phyloP scores from a whole-genome alignment of 441 rosid species.

The Erodium moschatum region DNA sequence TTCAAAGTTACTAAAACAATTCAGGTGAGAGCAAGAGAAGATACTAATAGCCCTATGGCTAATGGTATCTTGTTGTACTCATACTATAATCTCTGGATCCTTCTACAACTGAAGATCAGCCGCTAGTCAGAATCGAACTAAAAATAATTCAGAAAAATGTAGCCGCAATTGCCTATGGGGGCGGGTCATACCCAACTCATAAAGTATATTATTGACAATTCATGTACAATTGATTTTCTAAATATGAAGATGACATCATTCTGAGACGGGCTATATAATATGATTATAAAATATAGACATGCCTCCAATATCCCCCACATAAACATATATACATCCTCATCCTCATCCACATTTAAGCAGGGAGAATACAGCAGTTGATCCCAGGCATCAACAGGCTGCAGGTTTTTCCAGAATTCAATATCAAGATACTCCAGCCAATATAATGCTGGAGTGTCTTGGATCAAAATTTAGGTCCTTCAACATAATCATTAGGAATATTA shows the following conservation, averaged over 20 bases:
- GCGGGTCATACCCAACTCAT: neutral
- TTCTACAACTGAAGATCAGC: neutral
- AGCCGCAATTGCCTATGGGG: no score
- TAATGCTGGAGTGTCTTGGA: conserved; percentile 1
- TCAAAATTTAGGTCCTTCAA: neutral
- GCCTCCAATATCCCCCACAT: neutral
- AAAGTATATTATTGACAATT: neutral
- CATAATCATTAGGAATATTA: neutral
- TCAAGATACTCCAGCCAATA: neutral
- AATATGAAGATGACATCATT: neutral
- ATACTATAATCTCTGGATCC: neutral
- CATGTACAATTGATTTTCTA: neutral
- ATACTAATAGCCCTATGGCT: neutral
- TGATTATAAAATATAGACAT: neutral
- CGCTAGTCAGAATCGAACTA: neutral
- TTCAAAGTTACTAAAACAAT: conserved; percentile 2
- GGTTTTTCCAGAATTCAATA: neutral
- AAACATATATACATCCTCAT: neutral
- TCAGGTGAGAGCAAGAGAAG: conserved; percentile 3
- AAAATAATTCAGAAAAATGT: neutral
- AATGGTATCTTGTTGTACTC: conserved; percentile 1
- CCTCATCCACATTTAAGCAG: neutral
- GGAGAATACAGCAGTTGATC: neutral
- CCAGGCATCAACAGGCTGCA: neutral
- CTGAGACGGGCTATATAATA: neutral